Percentiles rank a stretch among this genome's conserved stretches.
phyloP scores from a whole-genome alignment of 768 basidiomycete species.

The Krasilnikovozyma curviuscula region DNA sequence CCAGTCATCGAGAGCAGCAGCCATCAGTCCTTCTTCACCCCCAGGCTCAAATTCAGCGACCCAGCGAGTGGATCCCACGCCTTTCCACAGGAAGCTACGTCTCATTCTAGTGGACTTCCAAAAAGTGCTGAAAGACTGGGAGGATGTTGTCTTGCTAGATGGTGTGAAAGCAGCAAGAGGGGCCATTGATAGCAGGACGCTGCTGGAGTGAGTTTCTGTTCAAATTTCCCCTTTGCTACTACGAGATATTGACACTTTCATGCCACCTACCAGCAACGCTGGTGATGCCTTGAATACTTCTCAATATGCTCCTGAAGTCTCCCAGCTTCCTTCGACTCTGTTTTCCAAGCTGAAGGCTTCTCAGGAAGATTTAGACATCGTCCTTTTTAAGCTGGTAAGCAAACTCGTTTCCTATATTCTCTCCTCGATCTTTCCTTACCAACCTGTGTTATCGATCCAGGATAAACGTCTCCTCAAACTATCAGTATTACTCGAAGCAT shows the following conservation, averaged over 20 bases:
- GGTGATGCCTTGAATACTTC: neutral
- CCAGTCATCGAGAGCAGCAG: neutral
- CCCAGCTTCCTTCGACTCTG: neutral
- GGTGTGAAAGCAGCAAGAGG: constrained; percentile 5
- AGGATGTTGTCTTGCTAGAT: constrained; percentile 6
- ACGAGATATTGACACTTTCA: neutral
- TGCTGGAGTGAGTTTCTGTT: constrained; percentile 6
- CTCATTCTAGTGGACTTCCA: constrained; percentile 7
- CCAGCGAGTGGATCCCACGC: constrained; percentile 6
- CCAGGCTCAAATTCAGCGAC: neutral
- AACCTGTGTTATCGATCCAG: too few species aligned
- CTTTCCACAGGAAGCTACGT: constrained; percentile 8
- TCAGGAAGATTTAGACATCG: neutral
- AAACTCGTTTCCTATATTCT: too few species aligned
- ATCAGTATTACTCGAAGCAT: neutral
- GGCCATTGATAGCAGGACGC: constrained; percentile 5
- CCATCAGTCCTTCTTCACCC: neutral
- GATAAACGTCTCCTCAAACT: constrained; percentile 8
- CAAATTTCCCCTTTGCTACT: neutral
- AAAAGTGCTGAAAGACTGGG: constrained; percentile 7
- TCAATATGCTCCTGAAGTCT: constrained; percentile 3
- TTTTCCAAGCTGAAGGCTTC: neutral
- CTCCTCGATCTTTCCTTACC: too few species aligned
- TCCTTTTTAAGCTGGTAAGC: constrained; percentile 5
- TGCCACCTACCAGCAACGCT: constrained; percentile 1